Percentiles rank a stretch among this genome's conserved stretches.
Conservation (phyloP, 345 rosid genomes). For the Nephelium lappaceum region DNA sequence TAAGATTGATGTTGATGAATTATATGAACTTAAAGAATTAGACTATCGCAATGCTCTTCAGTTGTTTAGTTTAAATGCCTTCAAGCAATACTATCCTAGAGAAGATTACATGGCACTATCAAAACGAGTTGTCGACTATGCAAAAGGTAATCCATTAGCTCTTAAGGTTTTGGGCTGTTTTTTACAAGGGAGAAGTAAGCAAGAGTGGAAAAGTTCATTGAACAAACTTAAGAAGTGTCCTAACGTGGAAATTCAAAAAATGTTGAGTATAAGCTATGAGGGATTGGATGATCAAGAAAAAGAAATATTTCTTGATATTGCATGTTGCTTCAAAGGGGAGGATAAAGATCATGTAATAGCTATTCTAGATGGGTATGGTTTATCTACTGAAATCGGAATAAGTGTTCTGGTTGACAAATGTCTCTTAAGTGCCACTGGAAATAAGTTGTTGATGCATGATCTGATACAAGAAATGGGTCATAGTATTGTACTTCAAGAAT, state of each 20-base stretch:
- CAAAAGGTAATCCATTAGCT: slow-evolving; percentile 1
- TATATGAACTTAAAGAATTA: neutral
- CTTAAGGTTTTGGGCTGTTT: neutral
- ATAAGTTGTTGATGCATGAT: slow-evolving; percentile 9
- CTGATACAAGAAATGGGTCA: slow-evolving; percentile 6
- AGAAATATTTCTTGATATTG: neutral
- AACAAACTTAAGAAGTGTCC: neutral
- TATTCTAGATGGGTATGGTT: slow-evolving; percentile 1
- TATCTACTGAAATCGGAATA: neutral
- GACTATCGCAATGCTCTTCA: neutral
- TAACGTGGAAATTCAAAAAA: neutral
- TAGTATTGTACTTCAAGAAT: neutral
- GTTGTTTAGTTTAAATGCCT: slow-evolving; percentile 1
- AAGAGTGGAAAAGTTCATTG: neutral
- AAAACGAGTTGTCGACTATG: neutral
- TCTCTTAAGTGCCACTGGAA: neutral
- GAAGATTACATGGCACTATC: neutral
- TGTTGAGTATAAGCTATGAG: too few relatives aligned
- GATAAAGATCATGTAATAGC: neutral
- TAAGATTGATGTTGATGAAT: neutral
- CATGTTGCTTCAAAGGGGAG: neutral
- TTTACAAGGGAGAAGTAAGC: neutral
- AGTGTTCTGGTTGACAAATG: neutral
- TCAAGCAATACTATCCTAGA: neutral
- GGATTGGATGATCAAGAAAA: neutral